These are phyloP conservation scores for Cladorrhinum samala DNA, from an alignment of 495 filamentous ascomycete species.

Conservation along the genomic window DNA sequence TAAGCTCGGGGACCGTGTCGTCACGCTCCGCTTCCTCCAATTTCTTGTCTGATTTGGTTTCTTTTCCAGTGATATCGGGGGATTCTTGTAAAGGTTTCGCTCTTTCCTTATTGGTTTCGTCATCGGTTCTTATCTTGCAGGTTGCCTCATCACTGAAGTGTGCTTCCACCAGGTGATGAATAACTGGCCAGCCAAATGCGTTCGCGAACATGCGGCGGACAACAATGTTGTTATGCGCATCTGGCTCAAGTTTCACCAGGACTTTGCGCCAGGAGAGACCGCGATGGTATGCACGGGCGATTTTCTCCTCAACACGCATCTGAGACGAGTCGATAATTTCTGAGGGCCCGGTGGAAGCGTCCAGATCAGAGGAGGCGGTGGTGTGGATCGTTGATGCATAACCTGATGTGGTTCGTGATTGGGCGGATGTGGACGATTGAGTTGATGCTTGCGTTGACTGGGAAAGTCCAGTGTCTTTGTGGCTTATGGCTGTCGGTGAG, in stretches of 20 bases:
- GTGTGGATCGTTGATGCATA: conserved; percentile 8
- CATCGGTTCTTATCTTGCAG: conserved; percentile 55
- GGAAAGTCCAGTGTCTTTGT: conserved; percentile 27
- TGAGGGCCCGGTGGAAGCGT: too few species aligned
- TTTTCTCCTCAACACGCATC: conserved; percentile 95
- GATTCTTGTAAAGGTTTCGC: conserved; percentile 31
- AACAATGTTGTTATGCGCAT: conserved; percentile 97
- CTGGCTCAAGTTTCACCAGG: conserved; percentile 87
- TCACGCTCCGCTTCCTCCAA: conserved; percentile 7
- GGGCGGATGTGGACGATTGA: background rate
- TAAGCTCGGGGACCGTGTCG: conserved; percentile 8
- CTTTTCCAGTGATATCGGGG: conserved; percentile 35
- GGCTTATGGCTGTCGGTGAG: conserved; percentile 4
- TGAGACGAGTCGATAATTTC: conserved; percentile 48
- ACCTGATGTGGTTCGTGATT: too few species aligned
- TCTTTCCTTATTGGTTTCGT: conserved; percentile 35
- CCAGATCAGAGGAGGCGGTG: conserved; percentile 29
- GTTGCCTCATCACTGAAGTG: conserved; percentile 72
- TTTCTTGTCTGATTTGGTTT: conserved; percentile 26
- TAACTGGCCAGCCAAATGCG: conserved; percentile 94
- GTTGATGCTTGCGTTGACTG: conserved; percentile 7
- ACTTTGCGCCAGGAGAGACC: conserved; percentile 94
- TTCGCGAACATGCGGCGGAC: conserved; percentile 95
- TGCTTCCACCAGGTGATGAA: conserved; percentile 87
- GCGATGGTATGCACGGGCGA: conserved; percentile 87